phyloP scores from a whole-genome alignment of 306 rosid genomes.

The Ceratonia siliqua region DNA sequence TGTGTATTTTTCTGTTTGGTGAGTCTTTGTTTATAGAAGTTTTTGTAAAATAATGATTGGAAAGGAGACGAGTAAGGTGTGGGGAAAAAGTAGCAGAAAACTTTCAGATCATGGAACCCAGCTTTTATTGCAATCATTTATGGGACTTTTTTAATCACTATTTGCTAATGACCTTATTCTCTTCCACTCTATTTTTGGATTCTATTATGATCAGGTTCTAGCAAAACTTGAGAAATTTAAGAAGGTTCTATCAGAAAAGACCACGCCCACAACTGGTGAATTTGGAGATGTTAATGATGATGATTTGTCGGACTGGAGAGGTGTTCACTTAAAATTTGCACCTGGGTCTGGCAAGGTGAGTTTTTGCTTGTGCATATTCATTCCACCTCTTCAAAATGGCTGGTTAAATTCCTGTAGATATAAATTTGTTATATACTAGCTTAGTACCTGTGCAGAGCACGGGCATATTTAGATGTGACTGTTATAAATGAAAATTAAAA shows the following conservation, averaged over 20 bases:
- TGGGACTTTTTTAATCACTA: slow-evolving; percentile 12
- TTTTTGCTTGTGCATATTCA: slow-evolving; percentile 17
- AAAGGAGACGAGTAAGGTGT: not conserved
- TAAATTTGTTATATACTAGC: slow-evolving; percentile 5
- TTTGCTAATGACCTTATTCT: not conserved
- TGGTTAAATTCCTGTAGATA: not conserved
- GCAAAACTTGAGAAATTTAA: slow-evolving; percentile 82
- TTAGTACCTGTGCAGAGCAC: no score
- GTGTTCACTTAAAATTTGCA: slow-evolving; percentile 56
- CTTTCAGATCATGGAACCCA: not conserved
- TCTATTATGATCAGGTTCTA: slow-evolving; percentile 53
- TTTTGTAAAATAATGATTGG: not conserved
- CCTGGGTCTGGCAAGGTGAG: slow-evolving; percentile 72
- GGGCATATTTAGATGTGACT: no score
- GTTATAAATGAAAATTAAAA: no score
- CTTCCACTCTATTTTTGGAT: not conserved
- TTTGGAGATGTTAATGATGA: slow-evolving; percentile 45
- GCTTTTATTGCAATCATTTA: slow-evolving; percentile 14
- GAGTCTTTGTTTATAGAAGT: not conserved
- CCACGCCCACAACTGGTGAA: slow-evolving; percentile 27
- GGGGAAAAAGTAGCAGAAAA: slow-evolving; percentile 11
- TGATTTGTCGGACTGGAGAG: slow-evolving; percentile 75
- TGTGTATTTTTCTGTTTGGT: slow-evolving; percentile 7
- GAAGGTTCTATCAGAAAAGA: slow-evolving; percentile 45
- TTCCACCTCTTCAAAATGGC: slow-evolving; percentile 6